Percentiles rank a stretch among this genome's conserved stretches.
phyloP scores from a whole-genome alignment of 2,329 filamentous ascomycete genomes.

The Calonectria ilicicola region DNA sequence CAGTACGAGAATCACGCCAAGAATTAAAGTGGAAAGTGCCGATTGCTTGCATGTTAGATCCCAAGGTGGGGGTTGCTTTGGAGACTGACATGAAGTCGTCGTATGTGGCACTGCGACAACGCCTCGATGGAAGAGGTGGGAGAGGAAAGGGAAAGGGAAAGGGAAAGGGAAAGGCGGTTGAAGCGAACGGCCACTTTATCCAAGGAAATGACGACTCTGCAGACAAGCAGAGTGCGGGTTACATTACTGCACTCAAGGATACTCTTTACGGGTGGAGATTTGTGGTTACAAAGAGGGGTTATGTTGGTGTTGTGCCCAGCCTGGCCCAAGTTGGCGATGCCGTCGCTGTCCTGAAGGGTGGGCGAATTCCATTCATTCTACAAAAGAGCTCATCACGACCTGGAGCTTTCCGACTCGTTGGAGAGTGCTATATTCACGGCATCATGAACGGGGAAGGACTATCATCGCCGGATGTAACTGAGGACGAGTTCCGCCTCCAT shows the following conservation, averaged over 20 bases:
- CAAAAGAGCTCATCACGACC: background rate
- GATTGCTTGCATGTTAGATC: background rate
- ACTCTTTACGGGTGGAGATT: no score
- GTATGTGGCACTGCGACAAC: background rate
- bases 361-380: background rate
- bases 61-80: background rate
- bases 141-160: background rate
- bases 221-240: background rate
- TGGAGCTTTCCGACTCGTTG: background rate
- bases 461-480: background rate
- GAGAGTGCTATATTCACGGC: background rate
- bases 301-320: background rate
- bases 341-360: background rate
- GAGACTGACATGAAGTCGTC: background rate
- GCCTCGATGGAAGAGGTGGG: background rate
- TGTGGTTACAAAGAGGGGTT: background rate
- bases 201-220: background rate
- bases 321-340: background rate
- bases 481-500: background rate
- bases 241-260: background rate
- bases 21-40: background rate
- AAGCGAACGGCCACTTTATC: no score
- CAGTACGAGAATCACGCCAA: background rate
- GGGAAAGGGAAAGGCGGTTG: background rate
- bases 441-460: background rate